A percentile compares a stretch with the other conserved stretches of the same genome.
Evolutionary conservation across 2,329 filamentous ascomycete species (phyloP).

Genomic region (Fonsecaea monophora): DNA sequence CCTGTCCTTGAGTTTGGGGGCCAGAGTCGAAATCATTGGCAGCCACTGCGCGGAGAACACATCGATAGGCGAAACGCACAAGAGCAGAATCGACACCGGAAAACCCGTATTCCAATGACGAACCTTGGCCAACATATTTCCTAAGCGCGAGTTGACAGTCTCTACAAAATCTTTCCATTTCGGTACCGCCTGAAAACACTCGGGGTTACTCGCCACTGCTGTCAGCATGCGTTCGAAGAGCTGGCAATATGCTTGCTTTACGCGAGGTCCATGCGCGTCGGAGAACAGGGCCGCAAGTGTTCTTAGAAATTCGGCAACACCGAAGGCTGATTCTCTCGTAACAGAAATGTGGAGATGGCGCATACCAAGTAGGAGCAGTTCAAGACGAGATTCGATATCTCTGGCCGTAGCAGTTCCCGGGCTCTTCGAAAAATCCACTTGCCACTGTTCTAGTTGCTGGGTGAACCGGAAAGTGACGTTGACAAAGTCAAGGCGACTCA

Average conservation of each 20-base stretch:
- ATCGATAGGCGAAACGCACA: slow-evolving; percentile 87
- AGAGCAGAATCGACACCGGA: slow-evolving; percentile 81
- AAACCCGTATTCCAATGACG: slow-evolving; percentile 91
- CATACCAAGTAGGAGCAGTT: slow-evolving; percentile 89
- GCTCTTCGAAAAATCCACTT: slow-evolving; percentile 77
- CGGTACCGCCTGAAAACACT: slow-evolving; percentile 75
- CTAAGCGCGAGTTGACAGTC: slow-evolving; percentile 76
- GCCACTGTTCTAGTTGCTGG: slow-evolving; percentile 76
- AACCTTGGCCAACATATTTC: slow-evolving; percentile 86
- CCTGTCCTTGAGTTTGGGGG: slow-evolving; percentile 84
- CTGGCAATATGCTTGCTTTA: slow-evolving; percentile 95
- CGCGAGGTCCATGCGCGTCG: slow-evolving; percentile 81
- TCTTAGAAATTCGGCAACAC: slow-evolving; percentile 79
- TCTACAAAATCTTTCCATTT: slow-evolving; percentile 89
- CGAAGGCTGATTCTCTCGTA: slow-evolving; percentile 64
- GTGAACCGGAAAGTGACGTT: slow-evolving; percentile 84
- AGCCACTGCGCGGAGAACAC: slow-evolving; percentile 87
- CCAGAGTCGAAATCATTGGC: slow-evolving; percentile 76
- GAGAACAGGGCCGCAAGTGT: slow-evolving; percentile 81
- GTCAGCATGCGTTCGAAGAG: slow-evolving; percentile 85
- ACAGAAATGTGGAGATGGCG: slow-evolving; percentile 81
- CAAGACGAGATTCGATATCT: slow-evolving; percentile 80
- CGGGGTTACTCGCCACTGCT: slow-evolving; percentile 82
- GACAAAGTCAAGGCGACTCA: slow-evolving; percentile 90
- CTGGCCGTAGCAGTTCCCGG: slow-evolving; percentile 62